phyloP scores from a whole-genome alignment of 1,284 basidiomycete species.

The Ganoderma boninense region DNA sequence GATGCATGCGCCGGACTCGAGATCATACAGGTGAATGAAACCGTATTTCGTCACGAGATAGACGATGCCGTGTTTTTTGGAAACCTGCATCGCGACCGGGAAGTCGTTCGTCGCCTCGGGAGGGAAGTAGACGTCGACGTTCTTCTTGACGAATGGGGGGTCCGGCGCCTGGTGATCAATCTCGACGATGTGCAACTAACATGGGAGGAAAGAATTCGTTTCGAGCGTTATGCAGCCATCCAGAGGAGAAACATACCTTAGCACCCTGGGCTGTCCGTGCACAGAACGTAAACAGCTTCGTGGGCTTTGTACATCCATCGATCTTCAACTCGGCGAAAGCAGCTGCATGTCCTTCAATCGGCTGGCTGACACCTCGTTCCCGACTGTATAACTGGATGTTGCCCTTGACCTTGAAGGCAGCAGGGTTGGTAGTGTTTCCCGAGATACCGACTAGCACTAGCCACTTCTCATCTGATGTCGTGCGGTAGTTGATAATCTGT shows the following conservation, averaged over 20 bases:
- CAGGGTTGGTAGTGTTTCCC: constrained; percentile 91
- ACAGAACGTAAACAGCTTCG: constrained; percentile 96
- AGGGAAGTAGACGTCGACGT: constrained; percentile 99
- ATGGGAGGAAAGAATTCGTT: not conserved
- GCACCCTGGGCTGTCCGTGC: constrained; percentile 96
- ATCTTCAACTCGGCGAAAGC: constrained; percentile 94
- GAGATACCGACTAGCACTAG: constrained; percentile 96
- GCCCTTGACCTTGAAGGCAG: constrained; percentile 98
- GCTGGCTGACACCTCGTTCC: constrained; percentile 95
- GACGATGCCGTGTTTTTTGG: constrained; percentile 95
- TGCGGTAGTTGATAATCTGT: constrained; percentile 99
- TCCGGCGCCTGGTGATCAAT: constrained; percentile 97
- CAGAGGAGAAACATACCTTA: constrained; percentile 68
- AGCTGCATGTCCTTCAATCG: constrained; percentile 98
- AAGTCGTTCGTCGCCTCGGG: constrained; percentile 98
- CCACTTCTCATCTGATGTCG: constrained; percentile 96
- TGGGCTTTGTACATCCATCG: constrained; percentile 84
- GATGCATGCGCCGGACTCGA: constrained; percentile 98
- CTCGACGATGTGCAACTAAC: constrained; percentile 96
- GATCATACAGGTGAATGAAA: constrained; percentile 99
- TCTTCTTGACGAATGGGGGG: constrained; percentile 97
- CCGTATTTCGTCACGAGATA: constrained; percentile 99
- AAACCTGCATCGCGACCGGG: constrained; percentile 99
- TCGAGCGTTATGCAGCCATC: not conserved
- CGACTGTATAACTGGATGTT: constrained; percentile 95